Evolutionary conservation across 2,329 filamentous ascomycete species (phyloP).

Genomic region (Aspergillus tubingensis): DNA sequence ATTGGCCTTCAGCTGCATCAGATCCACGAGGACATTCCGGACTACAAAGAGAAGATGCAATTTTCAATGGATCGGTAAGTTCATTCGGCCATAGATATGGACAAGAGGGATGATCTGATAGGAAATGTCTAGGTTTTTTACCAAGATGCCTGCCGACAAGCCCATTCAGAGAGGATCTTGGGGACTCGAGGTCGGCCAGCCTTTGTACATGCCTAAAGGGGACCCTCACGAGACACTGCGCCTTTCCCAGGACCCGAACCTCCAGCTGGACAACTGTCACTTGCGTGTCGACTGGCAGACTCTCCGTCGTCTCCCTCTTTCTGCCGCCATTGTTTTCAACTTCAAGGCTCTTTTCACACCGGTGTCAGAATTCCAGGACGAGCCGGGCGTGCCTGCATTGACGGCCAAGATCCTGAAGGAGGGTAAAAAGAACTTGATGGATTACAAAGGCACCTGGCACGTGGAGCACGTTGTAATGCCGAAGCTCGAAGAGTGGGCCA

Average conservation of each 20-base stretch:
- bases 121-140: constrained; percentile 65
- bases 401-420: constrained; percentile 68
- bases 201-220: constrained; percentile 72
- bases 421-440: constrained; percentile 70
- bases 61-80: constrained; percentile 79
- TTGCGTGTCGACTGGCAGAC: constrained; percentile 89
- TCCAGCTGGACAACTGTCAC: constrained; percentile 62
- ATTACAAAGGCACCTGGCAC: constrained; percentile 82
- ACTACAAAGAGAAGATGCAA: constrained; percentile 85
- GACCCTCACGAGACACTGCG: constrained; percentile 66
- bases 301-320: constrained; percentile 73
- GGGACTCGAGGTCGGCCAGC: constrained; percentile 75
- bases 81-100: neutral
- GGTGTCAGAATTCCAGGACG: constrained; percentile 66
- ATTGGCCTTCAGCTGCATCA: constrained; percentile 68
- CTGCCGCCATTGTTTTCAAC: constrained; percentile 76
- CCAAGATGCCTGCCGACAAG: constrained; percentile 70
- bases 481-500: constrained; percentile 62
- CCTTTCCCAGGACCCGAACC: constrained; percentile 56
- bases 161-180: constrained; percentile 84
- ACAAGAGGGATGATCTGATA: neutral
- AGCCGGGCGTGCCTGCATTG: constrained; percentile 71
- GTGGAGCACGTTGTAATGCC: constrained; percentile 72
- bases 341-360: constrained; percentile 87
- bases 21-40: constrained; percentile 74